phyloP scores from a whole-genome alignment of 192 early-diverging fungal genomes.

The Coemansia sp. region DNA sequence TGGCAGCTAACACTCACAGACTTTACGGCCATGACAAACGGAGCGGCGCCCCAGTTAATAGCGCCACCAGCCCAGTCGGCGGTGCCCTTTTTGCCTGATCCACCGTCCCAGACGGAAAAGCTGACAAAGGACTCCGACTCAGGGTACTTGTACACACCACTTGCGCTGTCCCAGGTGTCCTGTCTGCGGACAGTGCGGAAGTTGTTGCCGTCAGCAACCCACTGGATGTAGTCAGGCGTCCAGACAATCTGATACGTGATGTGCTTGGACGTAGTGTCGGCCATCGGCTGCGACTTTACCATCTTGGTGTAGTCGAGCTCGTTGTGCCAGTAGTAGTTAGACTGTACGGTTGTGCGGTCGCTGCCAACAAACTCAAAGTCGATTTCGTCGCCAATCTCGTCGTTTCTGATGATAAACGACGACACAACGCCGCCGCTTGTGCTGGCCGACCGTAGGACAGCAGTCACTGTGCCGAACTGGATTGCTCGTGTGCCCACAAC shows the following conservation, averaged over 20 bases:
- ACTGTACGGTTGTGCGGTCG: slow-evolving; percentile 56
- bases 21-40: slow-evolving; percentile 56
- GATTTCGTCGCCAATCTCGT: slow-evolving; percentile 63
- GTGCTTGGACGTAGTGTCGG: slow-evolving; percentile 49
- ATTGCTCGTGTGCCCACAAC: slow-evolving; percentile 59
- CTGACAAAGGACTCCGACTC: slow-evolving; percentile 54
- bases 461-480: slow-evolving; percentile 62
- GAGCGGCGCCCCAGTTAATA: slow-evolving; percentile 59
- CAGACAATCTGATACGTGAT: slow-evolving; percentile 62
- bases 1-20: slow-evolving; percentile 57
- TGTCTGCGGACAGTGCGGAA: slow-evolving; percentile 55
- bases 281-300: slow-evolving; percentile 27
- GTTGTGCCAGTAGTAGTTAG: slow-evolving; percentile 63
- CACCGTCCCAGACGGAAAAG: slow-evolving; percentile 70
- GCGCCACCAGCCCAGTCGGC: slow-evolving; percentile 63
- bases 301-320: slow-evolving; percentile 61
- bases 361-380: slow-evolving; percentile 66
- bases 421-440: slow-evolving; percentile 59
- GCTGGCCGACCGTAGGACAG: slow-evolving; percentile 56
- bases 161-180: slow-evolving; percentile 48
- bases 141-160: slow-evolving; percentile 53
- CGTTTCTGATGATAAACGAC: slow-evolving; percentile 61
- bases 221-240: slow-evolving; percentile 58
- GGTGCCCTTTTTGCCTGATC: slow-evolving; percentile 57
- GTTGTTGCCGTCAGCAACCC: slow-evolving; percentile 51